Evolutionary conservation across 805 yeast species (phyloP).

Genomic region (Kazachstania martiniae): DNA sequence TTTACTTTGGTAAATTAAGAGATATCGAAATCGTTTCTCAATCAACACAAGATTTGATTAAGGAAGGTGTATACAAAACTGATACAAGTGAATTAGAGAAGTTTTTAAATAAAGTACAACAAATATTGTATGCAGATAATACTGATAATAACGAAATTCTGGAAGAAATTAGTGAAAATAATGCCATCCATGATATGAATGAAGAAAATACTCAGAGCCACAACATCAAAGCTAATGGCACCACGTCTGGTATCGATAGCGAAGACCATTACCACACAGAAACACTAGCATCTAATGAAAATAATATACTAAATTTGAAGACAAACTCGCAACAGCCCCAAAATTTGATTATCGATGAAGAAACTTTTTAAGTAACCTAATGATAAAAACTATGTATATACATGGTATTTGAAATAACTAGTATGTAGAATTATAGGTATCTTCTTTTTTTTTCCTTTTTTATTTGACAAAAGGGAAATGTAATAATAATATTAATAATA

Average conservation of each 20-base stretch:
- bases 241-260: neutral
- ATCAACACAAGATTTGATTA: constrained; percentile 43
- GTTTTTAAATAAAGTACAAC: constrained; percentile 53
- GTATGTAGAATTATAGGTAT: neutral
- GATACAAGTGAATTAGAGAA: constrained; percentile 29
- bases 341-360: constrained; percentile 27
- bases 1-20: constrained; percentile 80
- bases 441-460: neutral
- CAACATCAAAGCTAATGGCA: neutral
- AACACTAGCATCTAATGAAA: too few species aligned
- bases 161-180: neutral
- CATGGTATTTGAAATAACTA: neutral
- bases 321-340: too few species aligned
- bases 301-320: too few species aligned
- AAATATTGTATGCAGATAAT: constrained; percentile 58
- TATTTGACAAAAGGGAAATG: neutral
- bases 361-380: constrained; percentile 18
- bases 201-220: neutral
- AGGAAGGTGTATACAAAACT: constrained; percentile 28
- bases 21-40: constrained; percentile 78
- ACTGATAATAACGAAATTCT: neutral
- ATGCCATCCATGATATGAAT: neutral
- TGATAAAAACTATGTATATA: neutral
- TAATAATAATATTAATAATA: neutral
- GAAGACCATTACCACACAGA: too few species aligned